Base-by-base conservation (phyloP, 441 rosid genomes). In the Brassica hybrid region DNA sequence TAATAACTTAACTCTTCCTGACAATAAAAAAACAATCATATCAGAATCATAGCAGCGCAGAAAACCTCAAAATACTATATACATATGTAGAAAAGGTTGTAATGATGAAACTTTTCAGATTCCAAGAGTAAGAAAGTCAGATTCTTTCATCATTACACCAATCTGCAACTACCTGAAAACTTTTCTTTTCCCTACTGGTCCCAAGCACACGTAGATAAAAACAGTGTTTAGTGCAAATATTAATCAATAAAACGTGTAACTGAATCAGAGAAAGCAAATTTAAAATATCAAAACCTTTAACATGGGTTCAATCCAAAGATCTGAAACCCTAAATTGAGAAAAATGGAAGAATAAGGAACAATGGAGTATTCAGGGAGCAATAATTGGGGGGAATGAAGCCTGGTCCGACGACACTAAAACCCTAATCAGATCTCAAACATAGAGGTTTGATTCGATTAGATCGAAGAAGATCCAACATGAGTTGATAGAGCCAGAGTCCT, bases 361-460 rank as follows among this genome's bases (percentile, higher is more conserved):
- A 7, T 14, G 67, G 38, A 70, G 45, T 17, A 6, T 25, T 9
- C 14, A 62, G 83, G 89, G 82, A 85, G 88, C 87, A 80, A 81
- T 41, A 84, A 87, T 91, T 91, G 92, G 90, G 94, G 94, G 97
- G 97, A 90, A 91, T 90, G 97, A 91, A 91, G 94, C 97, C 97
- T 91, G 97, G 97, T 91, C 97, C 97, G 94, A 91, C 87, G 88
- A 87, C 92, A 12, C 92, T 78, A 75, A 63, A 74, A 62, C 83
- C 67, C 59, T 68, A 76, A 64, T 60, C 67, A 76, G 74, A 80
- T 68, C 75, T 60, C 27, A 57, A 76, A 69, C 73, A 81, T 50
- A 57, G 0, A 23, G 56, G 59, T 57, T 52, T 12, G 50, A 17
- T 25, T 21, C 56, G 65, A 34, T 6, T 57, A 30, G 58, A 81